These are phyloP conservation scores for Hypoxylon subgilvum DNA, from an alignment of 495 filamentous ascomycete genomes.

Conservation along the genomic window DNA sequence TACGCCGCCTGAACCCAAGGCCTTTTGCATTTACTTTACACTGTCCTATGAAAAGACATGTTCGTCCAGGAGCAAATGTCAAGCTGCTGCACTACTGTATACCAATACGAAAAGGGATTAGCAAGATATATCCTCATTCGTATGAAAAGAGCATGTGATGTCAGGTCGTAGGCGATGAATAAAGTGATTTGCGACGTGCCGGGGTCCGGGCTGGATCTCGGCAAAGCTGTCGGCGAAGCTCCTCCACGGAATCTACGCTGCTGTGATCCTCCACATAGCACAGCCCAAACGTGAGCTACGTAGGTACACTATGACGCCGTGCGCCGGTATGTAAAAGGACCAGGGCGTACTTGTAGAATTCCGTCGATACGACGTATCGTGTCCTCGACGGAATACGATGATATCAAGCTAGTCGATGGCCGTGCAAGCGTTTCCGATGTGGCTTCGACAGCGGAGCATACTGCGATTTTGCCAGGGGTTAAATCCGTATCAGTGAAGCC, in stretches of 20 bases:
- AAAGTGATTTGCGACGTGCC: constrained; percentile 12
- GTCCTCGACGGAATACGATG: neutral
- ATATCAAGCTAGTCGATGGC: neutral
- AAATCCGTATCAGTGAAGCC: constrained; percentile 11
- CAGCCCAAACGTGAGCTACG: neutral
- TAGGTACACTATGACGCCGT: neutral
- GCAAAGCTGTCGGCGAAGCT: no score
- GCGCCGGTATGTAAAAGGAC: no score
- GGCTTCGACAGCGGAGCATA: neutral
- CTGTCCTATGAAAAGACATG: constrained; percentile 3
- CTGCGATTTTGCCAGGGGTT: constrained; percentile 10
- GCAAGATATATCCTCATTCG: neutral
- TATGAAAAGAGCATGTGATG: constrained; percentile 5
- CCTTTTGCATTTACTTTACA: neutral
- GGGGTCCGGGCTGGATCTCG: constrained; percentile 13
- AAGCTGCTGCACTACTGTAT: constrained; percentile 14
- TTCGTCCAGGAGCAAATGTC: neutral
- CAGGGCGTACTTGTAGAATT: no score
- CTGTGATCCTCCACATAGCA: neutral
- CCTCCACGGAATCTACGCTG: neutral
- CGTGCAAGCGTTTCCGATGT: neutral
- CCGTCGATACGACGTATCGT: no score
- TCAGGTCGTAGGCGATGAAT: neutral
- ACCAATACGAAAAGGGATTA: constrained; percentile 14
- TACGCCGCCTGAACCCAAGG: neutral